Conservation (phyloP, 352 stramenopile species). For the Phytophthora sp. region DNA sequence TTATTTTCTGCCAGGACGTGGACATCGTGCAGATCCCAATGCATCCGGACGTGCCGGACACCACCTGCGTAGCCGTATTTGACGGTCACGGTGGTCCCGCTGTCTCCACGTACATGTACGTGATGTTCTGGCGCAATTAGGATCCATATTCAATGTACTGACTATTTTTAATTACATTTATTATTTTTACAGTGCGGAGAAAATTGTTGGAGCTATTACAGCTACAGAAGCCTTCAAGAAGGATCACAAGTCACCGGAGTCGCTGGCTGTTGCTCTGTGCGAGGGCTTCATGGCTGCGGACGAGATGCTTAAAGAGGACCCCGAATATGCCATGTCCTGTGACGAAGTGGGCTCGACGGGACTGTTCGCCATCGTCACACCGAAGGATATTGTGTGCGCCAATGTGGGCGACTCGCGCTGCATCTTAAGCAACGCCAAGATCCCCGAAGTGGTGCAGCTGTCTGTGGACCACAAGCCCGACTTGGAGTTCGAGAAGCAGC, state of each 20-base stretch:
- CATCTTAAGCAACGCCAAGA: conserved; percentile 81
- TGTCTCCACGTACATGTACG: conserved; percentile 77
- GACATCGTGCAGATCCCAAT: conserved; percentile 79
- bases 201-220: conserved; percentile 69
- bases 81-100: conserved; percentile 79
- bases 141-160: conserved; percentile 3
- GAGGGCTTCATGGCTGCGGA: conserved; percentile 81
- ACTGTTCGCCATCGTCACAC: conserved; percentile 81
- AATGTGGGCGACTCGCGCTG: conserved; percentile 89
- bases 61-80: conserved; percentile 80
- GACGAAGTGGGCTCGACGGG: conserved; percentile 88
- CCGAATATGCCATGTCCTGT: conserved; percentile 60
- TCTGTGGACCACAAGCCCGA: conserved; percentile 90
- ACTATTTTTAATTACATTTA: conserved; percentile 14
- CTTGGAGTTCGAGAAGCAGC: conserved; percentile 86
- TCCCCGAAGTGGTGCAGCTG: conserved; percentile 74
- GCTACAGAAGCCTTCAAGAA: conserved; percentile 78
- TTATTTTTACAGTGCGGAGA: conserved; percentile 59
- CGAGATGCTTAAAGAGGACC: conserved; percentile 75
- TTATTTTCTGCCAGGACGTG: conserved; percentile 54
- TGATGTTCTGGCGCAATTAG: not conserved
- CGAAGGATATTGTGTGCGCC: conserved; percentile 79
- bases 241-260: conserved; percentile 71
- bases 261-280: conserved; percentile 72
- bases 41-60: conserved; percentile 58